Base-by-base conservation (phyloP, 192 early-diverging fungal genomes). In the Helicostylum pulchrum region DNA sequence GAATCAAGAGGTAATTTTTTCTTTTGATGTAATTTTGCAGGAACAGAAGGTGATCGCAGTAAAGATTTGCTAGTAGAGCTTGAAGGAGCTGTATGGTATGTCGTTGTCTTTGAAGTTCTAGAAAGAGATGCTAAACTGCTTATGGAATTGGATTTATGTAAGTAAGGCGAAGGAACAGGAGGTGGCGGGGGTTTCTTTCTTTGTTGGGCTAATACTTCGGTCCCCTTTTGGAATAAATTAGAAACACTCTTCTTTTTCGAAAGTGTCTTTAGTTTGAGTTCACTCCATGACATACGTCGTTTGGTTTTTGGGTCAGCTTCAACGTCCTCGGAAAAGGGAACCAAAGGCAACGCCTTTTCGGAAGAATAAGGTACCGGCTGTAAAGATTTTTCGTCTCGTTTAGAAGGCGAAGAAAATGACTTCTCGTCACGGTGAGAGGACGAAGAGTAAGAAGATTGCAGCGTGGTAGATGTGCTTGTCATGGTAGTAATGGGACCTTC, bases 111-210 rank as follows among this genome's bases (percentile, higher is more conserved):
- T 8, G 50, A 59, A 20, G 62, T 53, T 12, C 66, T 67, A 20
- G 70, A 70, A 11, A 76, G 52, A 26, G 74, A 76, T 32, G 66
- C 49, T 31, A 76, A 39, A n/a, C 69, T 71, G 21, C 66, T 64
- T 12, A 72, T 52, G 0, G 74, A 76, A 53, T 67, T 67, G 19
- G 69, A 63, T 36, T 58, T 66, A 4, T 57, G 52, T 26, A 57
- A 52, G 36, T 59, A 53, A 47, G 49, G 61, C 2, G 57, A 36
- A 6, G 56, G 56, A 3, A 44, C 17, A 8, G 19, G 31, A 6
- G 31, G 46, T 8, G 46, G 61, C 14, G 61, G 46, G 15, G 47
- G 19, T 15, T 49, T 48, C 32, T 51, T 62, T 51, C 31, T 48
- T 36, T 49, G 48, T 34, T 21, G 19, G 15, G 17, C 32, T 23